Evolutionary conservation across 768 basidiomycete genomes (phyloP).

Genomic region (Kockovaella imperatae): DNA sequence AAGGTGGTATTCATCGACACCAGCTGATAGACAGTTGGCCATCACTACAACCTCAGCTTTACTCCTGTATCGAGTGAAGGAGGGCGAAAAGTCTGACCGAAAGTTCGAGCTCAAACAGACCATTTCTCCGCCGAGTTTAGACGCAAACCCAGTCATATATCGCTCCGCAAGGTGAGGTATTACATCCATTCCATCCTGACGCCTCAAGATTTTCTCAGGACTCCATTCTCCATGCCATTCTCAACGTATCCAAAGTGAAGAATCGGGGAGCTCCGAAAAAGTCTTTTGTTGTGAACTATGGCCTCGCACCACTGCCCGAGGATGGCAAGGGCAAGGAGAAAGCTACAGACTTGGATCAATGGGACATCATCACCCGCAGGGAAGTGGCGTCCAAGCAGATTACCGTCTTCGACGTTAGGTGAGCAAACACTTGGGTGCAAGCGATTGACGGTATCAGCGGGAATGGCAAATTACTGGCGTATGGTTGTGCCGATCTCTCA

Average conservation of each 20-base stretch:
- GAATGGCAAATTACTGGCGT: slow-evolving; percentile 74
- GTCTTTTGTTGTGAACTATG: slow-evolving; percentile 30
- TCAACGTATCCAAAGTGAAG: slow-evolving; percentile 30
- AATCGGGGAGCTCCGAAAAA: slow-evolving; percentile 37
- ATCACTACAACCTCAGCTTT: slow-evolving; percentile 34
- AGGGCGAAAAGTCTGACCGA: slow-evolving; percentile 5
- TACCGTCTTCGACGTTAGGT: slow-evolving; percentile 87
- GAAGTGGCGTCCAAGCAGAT: slow-evolving; percentile 72
- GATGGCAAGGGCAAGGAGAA: slow-evolving; percentile 14
- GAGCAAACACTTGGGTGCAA: slow-evolving; percentile 17
- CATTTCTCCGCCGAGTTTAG: slow-evolving; percentile 34
- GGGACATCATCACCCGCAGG: slow-evolving; percentile 59
- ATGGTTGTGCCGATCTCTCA: slow-evolving; percentile 76
- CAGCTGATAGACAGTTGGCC: slow-evolving; percentile 23
- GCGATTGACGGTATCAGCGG: slow-evolving; percentile 49
- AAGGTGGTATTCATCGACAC: slow-evolving; percentile 4
- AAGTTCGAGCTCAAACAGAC: slow-evolving; percentile 21
- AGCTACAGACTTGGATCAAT: slow-evolving; percentile 54
- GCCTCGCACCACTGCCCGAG: slow-evolving; percentile 19
- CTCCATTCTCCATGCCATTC: slow-evolving; percentile 35
- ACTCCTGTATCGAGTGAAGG: slow-evolving; percentile 22
- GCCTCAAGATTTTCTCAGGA: not conserved
- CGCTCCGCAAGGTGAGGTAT: slow-evolving; percentile 41
- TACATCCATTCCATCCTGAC: slow-evolving; percentile 2
- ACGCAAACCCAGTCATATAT: slow-evolving; percentile 31